phyloP scores from a whole-genome alignment of 768 basidiomycete species.

The Candolleomyces eurysporus region DNA sequence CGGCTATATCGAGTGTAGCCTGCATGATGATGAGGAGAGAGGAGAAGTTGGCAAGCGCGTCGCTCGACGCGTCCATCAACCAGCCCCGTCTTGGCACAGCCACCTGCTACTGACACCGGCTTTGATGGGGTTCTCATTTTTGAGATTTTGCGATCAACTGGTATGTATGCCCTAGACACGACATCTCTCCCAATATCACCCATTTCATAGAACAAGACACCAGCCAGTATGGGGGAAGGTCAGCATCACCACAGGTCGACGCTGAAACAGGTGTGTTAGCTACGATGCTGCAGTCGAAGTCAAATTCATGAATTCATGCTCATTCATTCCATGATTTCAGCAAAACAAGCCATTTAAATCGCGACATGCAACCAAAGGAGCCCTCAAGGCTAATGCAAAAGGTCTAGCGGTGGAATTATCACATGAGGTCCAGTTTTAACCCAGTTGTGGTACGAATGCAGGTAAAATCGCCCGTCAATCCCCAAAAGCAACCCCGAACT shows the following conservation, averaged over 20 bases:
- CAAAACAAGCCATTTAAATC: conserved; percentile 93
- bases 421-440: not conserved
- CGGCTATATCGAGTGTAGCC: conserved; percentile 58
- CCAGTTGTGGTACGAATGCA: conserved; percentile 21
- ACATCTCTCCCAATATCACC: not conserved
- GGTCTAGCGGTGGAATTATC: conserved; percentile 38
- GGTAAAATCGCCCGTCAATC: conserved; percentile 58
- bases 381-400: conserved; percentile 82
- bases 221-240: conserved; percentile 33
- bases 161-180: not conserved
- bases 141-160: not conserved
- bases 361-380: conserved; percentile 82
- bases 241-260: conserved; percentile 75
- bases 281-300: conserved; percentile 2
- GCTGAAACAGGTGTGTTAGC: conserved; percentile 69
- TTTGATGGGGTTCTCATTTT: not conserved
- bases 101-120: not conserved
- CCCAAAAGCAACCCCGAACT: conserved; percentile 47
- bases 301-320: not conserved
- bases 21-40: conserved; percentile 46
- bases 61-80: not conserved
- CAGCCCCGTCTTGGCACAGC: not conserved
- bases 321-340: conserved; percentile 32
- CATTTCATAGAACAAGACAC: not conserved
- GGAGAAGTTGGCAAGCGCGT: not conserved